Conservation (phyloP, 2,329 filamentous ascomycete genomes). For the Ophiognomonia clavigignenti-juglandacearum region DNA sequence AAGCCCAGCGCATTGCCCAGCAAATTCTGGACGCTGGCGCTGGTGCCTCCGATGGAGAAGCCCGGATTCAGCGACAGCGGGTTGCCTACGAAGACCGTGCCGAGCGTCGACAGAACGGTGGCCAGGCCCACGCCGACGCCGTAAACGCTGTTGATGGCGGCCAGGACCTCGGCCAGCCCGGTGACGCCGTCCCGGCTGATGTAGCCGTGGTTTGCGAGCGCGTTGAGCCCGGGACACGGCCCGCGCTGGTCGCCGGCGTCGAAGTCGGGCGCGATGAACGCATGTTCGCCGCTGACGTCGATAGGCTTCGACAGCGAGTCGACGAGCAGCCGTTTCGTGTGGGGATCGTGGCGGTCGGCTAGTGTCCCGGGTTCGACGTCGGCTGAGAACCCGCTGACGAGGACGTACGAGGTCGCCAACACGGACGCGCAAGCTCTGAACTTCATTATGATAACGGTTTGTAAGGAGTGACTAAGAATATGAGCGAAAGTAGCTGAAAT, state of each 20-base stretch:
- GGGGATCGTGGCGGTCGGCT: background rate
- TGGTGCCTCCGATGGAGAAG: slow-evolving; percentile 36
- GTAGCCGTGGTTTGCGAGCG: slow-evolving; percentile 26
- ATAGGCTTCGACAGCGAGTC: background rate
- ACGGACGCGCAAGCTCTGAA: too few species aligned
- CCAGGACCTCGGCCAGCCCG: slow-evolving; percentile 15
- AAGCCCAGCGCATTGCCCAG: slow-evolving; percentile 38
- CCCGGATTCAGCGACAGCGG: slow-evolving; percentile 41
- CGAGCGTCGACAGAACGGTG: slow-evolving; percentile 37
- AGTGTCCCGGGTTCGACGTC: background rate
- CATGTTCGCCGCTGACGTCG: slow-evolving; percentile 3
- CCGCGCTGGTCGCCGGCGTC: slow-evolving; percentile 22
- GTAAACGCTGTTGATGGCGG: slow-evolving; percentile 32
- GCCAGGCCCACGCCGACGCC: slow-evolving; percentile 42
- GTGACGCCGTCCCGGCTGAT: slow-evolving; percentile 23
- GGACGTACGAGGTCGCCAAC: too few species aligned
- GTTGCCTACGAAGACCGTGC: slow-evolving; percentile 44
- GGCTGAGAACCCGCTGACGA: background rate
- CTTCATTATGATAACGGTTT: too few species aligned
- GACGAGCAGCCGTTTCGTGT: background rate
- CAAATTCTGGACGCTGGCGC: slow-evolving; percentile 30
- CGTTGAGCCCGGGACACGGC: slow-evolving; percentile 25
- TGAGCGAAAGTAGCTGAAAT: too few species aligned
- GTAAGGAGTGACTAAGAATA: too few species aligned
- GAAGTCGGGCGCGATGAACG: slow-evolving; percentile 13